Conservation (phyloP, 2,329 filamentous ascomycete genomes). For the Penicillium sclerotigenum region DNA sequence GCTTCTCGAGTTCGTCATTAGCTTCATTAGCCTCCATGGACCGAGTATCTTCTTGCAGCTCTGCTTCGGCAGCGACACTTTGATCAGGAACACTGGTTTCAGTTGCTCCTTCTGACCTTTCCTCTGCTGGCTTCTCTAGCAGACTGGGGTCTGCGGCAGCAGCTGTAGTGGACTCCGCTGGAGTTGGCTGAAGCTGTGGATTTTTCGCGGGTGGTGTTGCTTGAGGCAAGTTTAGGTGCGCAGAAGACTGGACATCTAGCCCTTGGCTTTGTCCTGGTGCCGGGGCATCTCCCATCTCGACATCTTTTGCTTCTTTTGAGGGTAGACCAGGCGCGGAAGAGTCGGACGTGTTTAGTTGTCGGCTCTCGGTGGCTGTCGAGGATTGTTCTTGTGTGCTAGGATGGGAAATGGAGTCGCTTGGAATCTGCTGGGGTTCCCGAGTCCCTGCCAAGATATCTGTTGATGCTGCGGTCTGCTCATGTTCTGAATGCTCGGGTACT, state of each 20-base stretch:
- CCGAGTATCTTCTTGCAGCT: background rate
- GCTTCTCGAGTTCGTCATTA: background rate
- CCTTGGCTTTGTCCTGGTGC: background rate
- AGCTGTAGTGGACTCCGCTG: background rate
- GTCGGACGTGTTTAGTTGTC: background rate
- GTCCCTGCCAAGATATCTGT: background rate
- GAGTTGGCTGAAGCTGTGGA: background rate
- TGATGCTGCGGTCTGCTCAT: background rate
- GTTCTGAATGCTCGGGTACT: background rate
- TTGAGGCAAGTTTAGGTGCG: background rate
- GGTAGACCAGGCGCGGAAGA: background rate
- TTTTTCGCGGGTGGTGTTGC: background rate
- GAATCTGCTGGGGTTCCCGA: background rate
- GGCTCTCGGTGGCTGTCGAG: background rate
- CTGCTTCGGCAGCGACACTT: background rate
- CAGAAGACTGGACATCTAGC: background rate
- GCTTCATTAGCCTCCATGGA: background rate
- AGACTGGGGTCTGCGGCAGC: background rate
- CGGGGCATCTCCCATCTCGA: conserved; percentile 6
- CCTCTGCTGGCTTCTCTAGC: background rate
- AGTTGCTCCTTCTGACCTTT: background rate
- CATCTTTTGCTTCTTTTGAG: conserved; percentile 5
- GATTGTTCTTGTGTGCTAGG: background rate
- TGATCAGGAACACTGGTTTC: background rate
- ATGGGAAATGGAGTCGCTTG: background rate